Conservation (phyloP, 164 flowering plant genomes). For the Dillenia suffruticosa region DNA sequence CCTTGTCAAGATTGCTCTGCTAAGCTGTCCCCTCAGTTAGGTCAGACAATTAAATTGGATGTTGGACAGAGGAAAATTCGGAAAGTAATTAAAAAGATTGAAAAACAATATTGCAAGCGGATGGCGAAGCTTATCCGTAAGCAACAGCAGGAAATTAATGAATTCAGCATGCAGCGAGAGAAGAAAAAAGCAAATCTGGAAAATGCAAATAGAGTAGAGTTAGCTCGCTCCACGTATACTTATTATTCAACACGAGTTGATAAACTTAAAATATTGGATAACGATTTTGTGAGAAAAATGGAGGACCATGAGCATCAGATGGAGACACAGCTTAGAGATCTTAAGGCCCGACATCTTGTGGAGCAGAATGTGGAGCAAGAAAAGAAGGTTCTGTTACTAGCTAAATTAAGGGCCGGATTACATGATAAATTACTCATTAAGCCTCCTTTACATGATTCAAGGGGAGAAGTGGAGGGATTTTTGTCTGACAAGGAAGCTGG, state of each 20-base stretch:
- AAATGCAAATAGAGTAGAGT: slow-evolving; percentile 23
- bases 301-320: slow-evolving; percentile 25
- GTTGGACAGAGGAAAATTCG: slow-evolving; percentile 12
- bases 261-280: slow-evolving; percentile 39
- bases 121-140: slow-evolving; percentile 23
- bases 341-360: slow-evolving; percentile 33
- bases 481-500: no score
- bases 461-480: no score
- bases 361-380: slow-evolving; percentile 26
- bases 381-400: slow-evolving; percentile 9
- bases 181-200: slow-evolving; percentile 33
- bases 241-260: slow-evolving; percentile 25
- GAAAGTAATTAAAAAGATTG: slow-evolving; percentile 16
- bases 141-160: slow-evolving; percentile 33
- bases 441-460: no score
- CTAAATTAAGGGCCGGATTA: no score
- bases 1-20: slow-evolving; percentile 4
- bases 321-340: slow-evolving; percentile 27
- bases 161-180: slow-evolving; percentile 24
- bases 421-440: no score
- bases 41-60: slow-evolving; percentile 9
- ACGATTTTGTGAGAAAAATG: slow-evolving; percentile 25
- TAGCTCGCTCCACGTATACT: slow-evolving; percentile 22
- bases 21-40: slow-evolving; percentile 9
- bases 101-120: slow-evolving; percentile 30